phyloP scores from a whole-genome alignment of 1,284 basidiomycete species.

The Chalciporus sp. region DNA sequence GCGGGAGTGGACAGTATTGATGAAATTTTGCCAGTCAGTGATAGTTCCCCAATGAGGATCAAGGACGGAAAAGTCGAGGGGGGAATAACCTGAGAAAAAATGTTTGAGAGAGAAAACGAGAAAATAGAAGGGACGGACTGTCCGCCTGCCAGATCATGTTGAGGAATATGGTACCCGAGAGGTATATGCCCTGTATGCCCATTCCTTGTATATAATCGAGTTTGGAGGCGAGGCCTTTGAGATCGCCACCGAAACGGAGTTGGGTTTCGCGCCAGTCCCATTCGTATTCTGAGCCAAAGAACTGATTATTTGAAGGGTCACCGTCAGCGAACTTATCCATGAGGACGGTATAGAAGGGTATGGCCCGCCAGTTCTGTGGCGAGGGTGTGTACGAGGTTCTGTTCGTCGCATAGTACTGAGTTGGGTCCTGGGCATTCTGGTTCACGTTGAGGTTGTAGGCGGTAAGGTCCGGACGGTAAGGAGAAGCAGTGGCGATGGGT shows the following conservation, averaged over 20 bases:
- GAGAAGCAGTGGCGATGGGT: slow-evolving; percentile 48
- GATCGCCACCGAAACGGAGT: slow-evolving; percentile 84
- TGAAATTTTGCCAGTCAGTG: slow-evolving; percentile 72
- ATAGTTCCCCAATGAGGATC: slow-evolving; percentile 91
- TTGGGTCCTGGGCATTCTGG: slow-evolving; percentile 67
- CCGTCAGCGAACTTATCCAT: slow-evolving; percentile 93
- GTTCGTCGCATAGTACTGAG: slow-evolving; percentile 70
- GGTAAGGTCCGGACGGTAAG: slow-evolving; percentile 75
- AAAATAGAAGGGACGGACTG: slow-evolving; percentile 56
- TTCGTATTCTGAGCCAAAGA: slow-evolving; percentile 78
- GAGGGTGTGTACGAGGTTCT: slow-evolving; percentile 74
- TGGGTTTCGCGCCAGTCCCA: slow-evolving; percentile 87
- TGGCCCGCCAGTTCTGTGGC: slow-evolving; percentile 83
- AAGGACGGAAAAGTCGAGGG: slow-evolving; percentile 84
- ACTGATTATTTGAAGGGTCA: slow-evolving; percentile 89
- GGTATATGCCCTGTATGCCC: slow-evolving; percentile 83
- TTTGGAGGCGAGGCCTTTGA: slow-evolving; percentile 70
- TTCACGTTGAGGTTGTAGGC: slow-evolving; percentile 88
- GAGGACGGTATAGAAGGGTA: slow-evolving; percentile 85
- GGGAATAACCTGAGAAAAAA: slow-evolving; percentile 74
- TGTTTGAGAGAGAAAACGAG: slow-evolving; percentile 5
- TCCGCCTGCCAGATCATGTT: slow-evolving; percentile 97
- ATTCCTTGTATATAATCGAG: slow-evolving; percentile 89
- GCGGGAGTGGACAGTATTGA: slow-evolving; percentile 75
- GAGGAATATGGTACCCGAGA: slow-evolving; percentile 87